Percentiles rank a stretch among this genome's conserved stretches.
Evolutionary conservation across 2,329 filamentous ascomycete species (phyloP).

Genomic region (Dactylellina haptotyla): DNA sequence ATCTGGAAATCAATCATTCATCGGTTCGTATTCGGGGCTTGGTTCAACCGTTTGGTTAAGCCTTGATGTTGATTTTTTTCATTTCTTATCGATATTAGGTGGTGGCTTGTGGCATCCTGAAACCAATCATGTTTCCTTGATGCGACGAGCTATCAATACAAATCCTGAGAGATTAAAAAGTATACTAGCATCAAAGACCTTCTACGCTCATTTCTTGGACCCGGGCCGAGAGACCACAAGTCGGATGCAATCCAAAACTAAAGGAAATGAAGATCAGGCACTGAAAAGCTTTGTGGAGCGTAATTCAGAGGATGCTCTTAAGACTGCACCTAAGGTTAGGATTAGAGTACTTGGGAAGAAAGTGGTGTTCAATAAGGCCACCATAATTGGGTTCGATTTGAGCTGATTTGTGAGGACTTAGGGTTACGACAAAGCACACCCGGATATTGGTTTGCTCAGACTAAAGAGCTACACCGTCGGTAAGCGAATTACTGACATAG

Average conservation of each 20-base stretch:
- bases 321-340: constrained; percentile 85
- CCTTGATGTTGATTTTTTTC: not conserved
- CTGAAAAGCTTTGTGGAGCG: constrained; percentile 75
- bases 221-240: not conserved
- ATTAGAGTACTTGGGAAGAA: no score
- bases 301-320: constrained; percentile 80
- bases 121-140: constrained; percentile 70
- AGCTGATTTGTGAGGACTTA: constrained; percentile 60
- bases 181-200: constrained; percentile 70
- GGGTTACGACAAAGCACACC: constrained; percentile 79
- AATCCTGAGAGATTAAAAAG: constrained; percentile 75
- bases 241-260: constrained; percentile 61
- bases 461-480: constrained; percentile 81
- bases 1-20: constrained; percentile 73
- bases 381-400: no score
- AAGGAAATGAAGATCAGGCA: constrained; percentile 69
- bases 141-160: constrained; percentile 80
- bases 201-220: constrained; percentile 73
- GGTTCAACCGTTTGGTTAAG: no score
- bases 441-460: constrained; percentile 81
- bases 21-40: constrained; percentile 66
- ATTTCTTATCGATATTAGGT: constrained; percentile 63
- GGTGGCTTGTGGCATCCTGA: constrained; percentile 86
- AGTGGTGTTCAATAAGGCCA: no score
- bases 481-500: constrained; percentile 72